Conservation (phyloP, 1,284 basidiomycete genomes). For the Ceratobasidium sp. region DNA sequence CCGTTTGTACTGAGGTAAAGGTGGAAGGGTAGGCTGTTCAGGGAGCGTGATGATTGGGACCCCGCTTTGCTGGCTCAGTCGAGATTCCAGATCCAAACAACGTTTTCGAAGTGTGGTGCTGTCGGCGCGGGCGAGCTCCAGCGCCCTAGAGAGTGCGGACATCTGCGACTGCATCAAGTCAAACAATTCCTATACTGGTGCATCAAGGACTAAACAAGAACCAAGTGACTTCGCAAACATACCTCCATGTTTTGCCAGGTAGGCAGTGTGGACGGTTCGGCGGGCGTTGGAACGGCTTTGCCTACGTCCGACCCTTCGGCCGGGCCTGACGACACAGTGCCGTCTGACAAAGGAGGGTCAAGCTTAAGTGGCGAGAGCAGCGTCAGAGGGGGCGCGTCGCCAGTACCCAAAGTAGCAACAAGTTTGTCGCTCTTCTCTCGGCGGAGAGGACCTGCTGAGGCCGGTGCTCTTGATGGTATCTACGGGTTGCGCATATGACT, state of each 20-base stretch:
- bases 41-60: not conserved
- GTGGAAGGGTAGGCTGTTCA: not conserved
- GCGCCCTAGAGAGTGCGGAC: conserved; percentile 15
- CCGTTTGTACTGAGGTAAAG: not conserved
- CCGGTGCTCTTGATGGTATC: not conserved
- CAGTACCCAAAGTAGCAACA: conserved; percentile 9
- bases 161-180: conserved; percentile 41
- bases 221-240: not conserved
- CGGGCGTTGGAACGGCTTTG: not conserved
- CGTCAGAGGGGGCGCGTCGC: conserved; percentile 12
- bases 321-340: not conserved
- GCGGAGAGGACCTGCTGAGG: not conserved
- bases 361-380: conserved; percentile 31
- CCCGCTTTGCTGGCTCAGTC: conserved; percentile 1
- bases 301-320: not conserved
- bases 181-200: conserved; percentile 10
- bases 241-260: conserved; percentile 31
- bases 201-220: not conserved
- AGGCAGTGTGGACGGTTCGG: conserved; percentile 21
- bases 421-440: not conserved
- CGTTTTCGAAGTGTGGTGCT: conserved; percentile 19
- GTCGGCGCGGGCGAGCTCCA: conserved; percentile 29
- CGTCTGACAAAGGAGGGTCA: conserved; percentile 24
- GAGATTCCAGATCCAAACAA: conserved; percentile 25
- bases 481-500: not conserved